Conservation (phyloP, 2,329 filamentous ascomycete genomes). For the Exserohilum turcica region DNA sequence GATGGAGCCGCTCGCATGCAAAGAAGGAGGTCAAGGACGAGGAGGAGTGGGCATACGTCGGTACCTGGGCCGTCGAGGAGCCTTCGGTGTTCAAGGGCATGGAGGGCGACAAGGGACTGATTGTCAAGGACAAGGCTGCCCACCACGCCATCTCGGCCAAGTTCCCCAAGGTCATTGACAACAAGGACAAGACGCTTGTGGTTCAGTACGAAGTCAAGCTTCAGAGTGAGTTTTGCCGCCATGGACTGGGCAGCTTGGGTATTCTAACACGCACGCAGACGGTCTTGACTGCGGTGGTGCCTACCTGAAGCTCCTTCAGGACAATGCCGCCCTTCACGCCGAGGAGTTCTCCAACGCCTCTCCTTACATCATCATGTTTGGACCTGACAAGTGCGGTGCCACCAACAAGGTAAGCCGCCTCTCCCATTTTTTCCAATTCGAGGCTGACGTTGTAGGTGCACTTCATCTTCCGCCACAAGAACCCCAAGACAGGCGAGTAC, state of each 20-base stretch:
- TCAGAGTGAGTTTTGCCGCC: constrained; percentile 72
- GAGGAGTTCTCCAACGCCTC: constrained; percentile 98
- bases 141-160: constrained; percentile 99
- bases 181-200: constrained; percentile 95
- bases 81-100: constrained; percentile 88
- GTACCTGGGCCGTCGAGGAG: constrained; percentile 97
- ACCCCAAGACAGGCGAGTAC: constrained; percentile 99
- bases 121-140: constrained; percentile 96
- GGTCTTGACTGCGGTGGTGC: constrained; percentile 97
- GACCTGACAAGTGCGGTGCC: constrained; percentile 97
- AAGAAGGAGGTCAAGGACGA: constrained; percentile 90
- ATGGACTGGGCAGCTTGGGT: neutral
- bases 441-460: constrained; percentile 58
- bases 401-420: constrained; percentile 83
- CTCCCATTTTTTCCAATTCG: neutral
- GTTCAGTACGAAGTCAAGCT: constrained; percentile 99
- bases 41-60: constrained; percentile 92
- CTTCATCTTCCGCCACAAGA: constrained; percentile 99
- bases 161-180: constrained; percentile 94
- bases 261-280: constrained; percentile 60
- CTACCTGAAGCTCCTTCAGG: constrained; percentile 97
- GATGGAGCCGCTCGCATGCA: constrained; percentile 94
- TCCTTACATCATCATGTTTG: constrained; percentile 99
- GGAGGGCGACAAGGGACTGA: constrained; percentile 92
- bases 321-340: constrained; percentile 94